A percentile compares a stretch with the other conserved stretches of the same genome.
Conservation (phyloP, 768 basidiomycete genomes). For the Neoboletus brunneissimus region DNA sequence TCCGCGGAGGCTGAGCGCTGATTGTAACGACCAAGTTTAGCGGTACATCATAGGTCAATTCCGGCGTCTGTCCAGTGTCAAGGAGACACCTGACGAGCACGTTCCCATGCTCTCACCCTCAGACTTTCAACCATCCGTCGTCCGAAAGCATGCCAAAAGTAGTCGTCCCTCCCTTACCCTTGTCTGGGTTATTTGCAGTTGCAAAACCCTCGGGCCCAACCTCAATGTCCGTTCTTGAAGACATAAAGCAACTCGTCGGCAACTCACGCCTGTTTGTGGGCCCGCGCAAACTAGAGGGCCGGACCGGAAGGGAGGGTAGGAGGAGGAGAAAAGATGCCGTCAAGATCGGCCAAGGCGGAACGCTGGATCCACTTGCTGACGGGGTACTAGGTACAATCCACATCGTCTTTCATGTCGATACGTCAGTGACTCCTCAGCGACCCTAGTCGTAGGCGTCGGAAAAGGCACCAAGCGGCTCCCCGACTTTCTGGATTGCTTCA, state of each 20-base stretch:
- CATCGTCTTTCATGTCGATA: neutral
- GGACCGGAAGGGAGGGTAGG: conserved; percentile 44
- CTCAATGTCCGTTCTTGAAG: conserved; percentile 87
- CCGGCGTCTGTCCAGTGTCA: neutral
- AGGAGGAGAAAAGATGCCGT: conserved; percentile 43
- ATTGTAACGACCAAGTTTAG: neutral
- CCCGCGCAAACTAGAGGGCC: conserved; percentile 49
- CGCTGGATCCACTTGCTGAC: conserved; percentile 94
- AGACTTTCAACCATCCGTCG: too few relatives aligned
- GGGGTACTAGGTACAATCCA: conserved; percentile 76
- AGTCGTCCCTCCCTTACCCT: conserved; percentile 49
- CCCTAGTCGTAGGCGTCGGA: conserved; percentile 80
- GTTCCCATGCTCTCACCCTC: neutral
- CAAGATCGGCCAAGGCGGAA: conserved; percentile 93
- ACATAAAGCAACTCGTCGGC: conserved; percentile 74
- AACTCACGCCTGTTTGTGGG: conserved; percentile 78
- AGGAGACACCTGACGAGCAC: neutral
- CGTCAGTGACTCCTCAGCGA: conserved; percentile 3
- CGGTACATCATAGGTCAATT: neutral
- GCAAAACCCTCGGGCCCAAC: conserved; percentile 91
- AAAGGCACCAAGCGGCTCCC: conserved; percentile 85
- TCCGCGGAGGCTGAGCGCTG: neutral
- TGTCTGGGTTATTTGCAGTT: conserved; percentile 84
- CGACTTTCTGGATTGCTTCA: conserved; percentile 84
- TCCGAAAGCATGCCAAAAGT: conserved; percentile 57